Evolutionary conservation across 805 yeast species (phyloP).

Genomic region (Candida succiphila): DNA sequence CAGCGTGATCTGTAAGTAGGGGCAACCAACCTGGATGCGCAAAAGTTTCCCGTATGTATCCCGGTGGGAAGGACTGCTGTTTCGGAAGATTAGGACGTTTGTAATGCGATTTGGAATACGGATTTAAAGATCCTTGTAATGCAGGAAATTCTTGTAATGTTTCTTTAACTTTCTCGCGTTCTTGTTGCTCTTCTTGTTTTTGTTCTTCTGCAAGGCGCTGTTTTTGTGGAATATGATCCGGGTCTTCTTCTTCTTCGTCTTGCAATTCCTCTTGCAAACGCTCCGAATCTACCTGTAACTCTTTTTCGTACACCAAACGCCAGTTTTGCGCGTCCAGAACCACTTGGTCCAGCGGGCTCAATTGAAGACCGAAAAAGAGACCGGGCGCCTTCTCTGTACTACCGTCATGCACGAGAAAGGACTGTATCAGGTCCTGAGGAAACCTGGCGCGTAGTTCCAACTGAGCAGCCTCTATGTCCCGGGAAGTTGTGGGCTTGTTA

Average conservation of each 20-base stretch:
- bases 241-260: constrained; percentile 2
- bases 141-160: neutral
- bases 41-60: constrained; percentile 54
- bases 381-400: constrained; percentile 58
- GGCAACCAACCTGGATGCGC: constrained; percentile 89
- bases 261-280: neutral
- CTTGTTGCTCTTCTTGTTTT: neutral
- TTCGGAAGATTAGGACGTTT: constrained; percentile 22
- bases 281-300: constrained; percentile 5
- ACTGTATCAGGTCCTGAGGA: constrained; percentile 70
- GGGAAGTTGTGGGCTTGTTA: constrained; percentile 51
- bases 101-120: neutral
- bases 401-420: constrained; percentile 73
- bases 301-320: constrained; percentile 56
- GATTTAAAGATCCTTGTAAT: neutral
- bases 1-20: constrained; percentile 71
- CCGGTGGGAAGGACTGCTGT: constrained; percentile 66
- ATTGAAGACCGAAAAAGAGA: constrained; percentile 63
- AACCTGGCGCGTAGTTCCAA: constrained; percentile 59
- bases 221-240: neutral
- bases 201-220: too few relatives aligned
- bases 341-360: constrained; percentile 70
- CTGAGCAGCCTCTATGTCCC: constrained; percentile 71
- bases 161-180: neutral
- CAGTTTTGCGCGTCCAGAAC: constrained; percentile 72